phyloP scores from a whole-genome alignment of 2,329 filamentous ascomycete genomes.

The Aspergillus sojae region DNA sequence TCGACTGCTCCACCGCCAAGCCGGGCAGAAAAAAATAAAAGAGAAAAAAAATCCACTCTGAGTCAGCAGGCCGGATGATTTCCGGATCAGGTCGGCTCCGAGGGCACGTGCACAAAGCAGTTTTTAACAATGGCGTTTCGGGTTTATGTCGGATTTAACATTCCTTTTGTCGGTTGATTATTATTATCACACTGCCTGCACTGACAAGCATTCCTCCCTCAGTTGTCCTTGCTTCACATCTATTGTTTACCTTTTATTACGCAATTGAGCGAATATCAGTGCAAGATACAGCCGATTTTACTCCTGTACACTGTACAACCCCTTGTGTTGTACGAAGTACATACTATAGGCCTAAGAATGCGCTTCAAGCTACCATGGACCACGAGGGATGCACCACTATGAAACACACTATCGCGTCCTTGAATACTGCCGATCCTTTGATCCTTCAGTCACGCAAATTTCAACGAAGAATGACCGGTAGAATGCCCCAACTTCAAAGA shows the following conservation, averaged over 20 bases:
- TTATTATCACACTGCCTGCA: no score
- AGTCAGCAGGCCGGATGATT: background rate
- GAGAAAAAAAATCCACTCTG: slow-evolving; percentile 12
- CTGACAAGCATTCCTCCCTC: background rate
- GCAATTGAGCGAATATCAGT: background rate
- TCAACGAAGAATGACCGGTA: background rate
- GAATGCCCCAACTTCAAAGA: no score
- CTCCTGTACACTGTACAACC: background rate
- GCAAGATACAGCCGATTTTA: background rate
- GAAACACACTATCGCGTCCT: background rate
- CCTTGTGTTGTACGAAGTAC: background rate
- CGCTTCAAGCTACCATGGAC: background rate
- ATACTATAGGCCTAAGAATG: background rate
- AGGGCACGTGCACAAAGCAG: slow-evolving; percentile 3
- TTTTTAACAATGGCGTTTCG: background rate
- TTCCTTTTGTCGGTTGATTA: background rate
- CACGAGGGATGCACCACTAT: background rate
- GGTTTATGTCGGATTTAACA: background rate
- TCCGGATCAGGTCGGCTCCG: slow-evolving; percentile 3
- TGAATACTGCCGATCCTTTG: background rate
- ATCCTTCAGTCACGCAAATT: background rate
- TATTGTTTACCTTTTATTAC: background rate
- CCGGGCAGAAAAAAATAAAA: slow-evolving; percentile 12
- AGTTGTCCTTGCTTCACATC: background rate
- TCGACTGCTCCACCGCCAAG: slow-evolving; percentile 25